These are phyloP conservation scores for Hemisphaericaspora nanyangensis DNA, from an alignment of 805 yeast genomes.

Conservation along the genomic window DNA sequence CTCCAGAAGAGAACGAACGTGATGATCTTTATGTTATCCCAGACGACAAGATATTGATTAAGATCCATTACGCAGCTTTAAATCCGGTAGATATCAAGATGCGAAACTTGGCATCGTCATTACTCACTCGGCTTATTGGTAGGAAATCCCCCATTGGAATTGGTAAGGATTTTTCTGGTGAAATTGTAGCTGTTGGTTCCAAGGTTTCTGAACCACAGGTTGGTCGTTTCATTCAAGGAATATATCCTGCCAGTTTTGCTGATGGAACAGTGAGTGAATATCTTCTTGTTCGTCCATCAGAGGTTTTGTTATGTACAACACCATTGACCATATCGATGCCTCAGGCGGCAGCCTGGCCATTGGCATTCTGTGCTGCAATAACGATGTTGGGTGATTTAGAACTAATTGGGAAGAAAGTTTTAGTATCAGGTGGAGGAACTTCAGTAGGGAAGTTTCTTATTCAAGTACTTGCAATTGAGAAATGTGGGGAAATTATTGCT, in stretches of 20 bases:
- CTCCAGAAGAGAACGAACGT: conserved; percentile 6
- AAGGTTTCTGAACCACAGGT: conserved; percentile 15
- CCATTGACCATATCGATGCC: conserved; percentile 40
- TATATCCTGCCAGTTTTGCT: conserved; percentile 13
- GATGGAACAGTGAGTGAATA: conserved; percentile 48
- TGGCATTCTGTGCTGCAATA: conserved; percentile 63
- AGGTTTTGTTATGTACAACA: conserved; percentile 27
- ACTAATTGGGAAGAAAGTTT: conserved; percentile 44
- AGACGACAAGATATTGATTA: conserved; percentile 21
- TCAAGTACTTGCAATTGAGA: conserved; percentile 49
- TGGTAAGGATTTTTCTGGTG: conserved; percentile 33
- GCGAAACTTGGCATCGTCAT: conserved; percentile 11
- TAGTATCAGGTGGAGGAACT: conserved; percentile 74
- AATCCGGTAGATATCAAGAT: conserved; percentile 31
- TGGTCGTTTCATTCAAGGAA: conserved; percentile 30
- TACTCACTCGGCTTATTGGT: not conserved
- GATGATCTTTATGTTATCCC: conserved; percentile 14
- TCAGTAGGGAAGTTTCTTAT: conserved; percentile 57
- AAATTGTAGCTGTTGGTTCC: conserved; percentile 26
- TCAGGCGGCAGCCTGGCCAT: conserved; percentile 65
- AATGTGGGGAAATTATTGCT: conserved; percentile 51
- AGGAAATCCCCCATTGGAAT: conserved; percentile 13
- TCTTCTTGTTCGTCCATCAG: conserved; percentile 33
- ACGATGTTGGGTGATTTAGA: conserved; percentile 29
- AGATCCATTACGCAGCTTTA: conserved; percentile 28